Conservation (phyloP, 225 moss, liverwort and hornwort genomes). For the Pseudoscleropodium purum region DNA sequence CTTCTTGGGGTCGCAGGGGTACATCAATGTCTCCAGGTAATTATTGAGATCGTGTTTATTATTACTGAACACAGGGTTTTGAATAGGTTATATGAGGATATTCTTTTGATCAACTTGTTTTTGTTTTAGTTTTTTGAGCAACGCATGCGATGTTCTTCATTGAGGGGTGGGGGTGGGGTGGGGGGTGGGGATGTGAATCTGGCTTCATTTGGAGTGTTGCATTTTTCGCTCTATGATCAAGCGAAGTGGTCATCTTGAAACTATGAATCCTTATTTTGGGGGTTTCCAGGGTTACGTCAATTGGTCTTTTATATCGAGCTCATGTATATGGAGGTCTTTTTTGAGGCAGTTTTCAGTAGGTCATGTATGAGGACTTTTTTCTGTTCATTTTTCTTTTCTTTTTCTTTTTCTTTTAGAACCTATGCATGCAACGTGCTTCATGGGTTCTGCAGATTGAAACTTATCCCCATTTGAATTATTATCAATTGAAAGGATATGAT, state of each 20-base stretch:
- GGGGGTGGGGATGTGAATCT: no score
- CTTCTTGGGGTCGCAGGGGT: conserved; percentile 69
- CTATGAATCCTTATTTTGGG: conserved; percentile 1
- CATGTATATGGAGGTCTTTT: not conserved
- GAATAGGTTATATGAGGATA: not conserved
- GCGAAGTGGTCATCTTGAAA: not conserved
- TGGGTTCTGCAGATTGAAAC: not conserved
- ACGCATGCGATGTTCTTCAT: not conserved
- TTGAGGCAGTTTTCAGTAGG: not conserved
- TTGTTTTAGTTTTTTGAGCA: not conserved
- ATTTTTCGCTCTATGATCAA: not conserved
- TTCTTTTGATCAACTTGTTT: not conserved
- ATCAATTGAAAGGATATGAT: not conserved
- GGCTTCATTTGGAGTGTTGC: not conserved
- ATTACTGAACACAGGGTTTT: not conserved
- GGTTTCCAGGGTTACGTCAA: conserved; percentile 55
- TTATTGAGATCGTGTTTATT: not conserved
- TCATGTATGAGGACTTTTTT: not conserved
- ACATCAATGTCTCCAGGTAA: conserved; percentile 83
- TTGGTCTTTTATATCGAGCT: conserved; percentile 23
- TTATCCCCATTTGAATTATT: not conserved
- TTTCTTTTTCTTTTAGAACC: not conserved
- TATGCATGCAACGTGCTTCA: not conserved
- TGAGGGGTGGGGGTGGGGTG: not conserved
- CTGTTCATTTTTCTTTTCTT: not conserved